phyloP scores from a whole-genome alignment of 306 rosid species.

The Potentilla sterilis region DNA sequence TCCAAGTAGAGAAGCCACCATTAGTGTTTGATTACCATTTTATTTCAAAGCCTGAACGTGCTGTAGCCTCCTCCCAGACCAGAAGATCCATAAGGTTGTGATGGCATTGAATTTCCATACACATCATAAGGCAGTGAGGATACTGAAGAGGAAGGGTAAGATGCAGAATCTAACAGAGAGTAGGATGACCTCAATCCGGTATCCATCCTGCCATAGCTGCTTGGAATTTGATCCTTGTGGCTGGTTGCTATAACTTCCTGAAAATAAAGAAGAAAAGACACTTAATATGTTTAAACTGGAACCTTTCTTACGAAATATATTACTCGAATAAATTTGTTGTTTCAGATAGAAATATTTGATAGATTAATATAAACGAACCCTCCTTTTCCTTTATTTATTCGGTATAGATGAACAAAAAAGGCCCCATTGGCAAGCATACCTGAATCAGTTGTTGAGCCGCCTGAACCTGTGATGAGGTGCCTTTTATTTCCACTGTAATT shows the following conservation, averaged over 20 bases:
- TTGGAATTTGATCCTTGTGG: conserved; percentile 59
- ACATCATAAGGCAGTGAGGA: conserved; percentile 65
- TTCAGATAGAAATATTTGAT: not conserved
- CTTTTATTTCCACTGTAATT: conserved; percentile 89
- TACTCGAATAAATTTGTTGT: not conserved
- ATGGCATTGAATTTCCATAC: conserved; percentile 55
- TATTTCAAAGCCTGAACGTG: conserved; percentile 70
- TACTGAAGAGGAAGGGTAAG: conserved; percentile 60
- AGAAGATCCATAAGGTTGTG: conserved; percentile 63
- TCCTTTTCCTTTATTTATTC: not conserved
- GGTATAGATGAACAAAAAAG: not conserved
- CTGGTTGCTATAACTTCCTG: conserved; percentile 75
- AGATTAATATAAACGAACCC: not conserved
- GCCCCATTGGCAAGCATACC: conserved; percentile 38
- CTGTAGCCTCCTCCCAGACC: conserved; percentile 81
- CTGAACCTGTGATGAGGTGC: conserved; percentile 88
- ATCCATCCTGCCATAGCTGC: conserved; percentile 66
- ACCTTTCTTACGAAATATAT: not conserved
- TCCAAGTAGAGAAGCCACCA: conserved; percentile 30
- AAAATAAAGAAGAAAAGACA: conserved; percentile 25
- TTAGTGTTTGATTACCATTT: conserved; percentile 20
- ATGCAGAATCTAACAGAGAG: conserved; percentile 58
- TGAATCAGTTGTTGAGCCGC: conserved; percentile 87
- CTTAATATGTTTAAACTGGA: not conserved
- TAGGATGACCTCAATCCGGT: conserved; percentile 65